A percentile compares a stretch with the other conserved stretches of the same genome.
Evolutionary conservation across 1,284 basidiomycete species (phyloP).

Genomic region (Sphagnurus paluster): DNA sequence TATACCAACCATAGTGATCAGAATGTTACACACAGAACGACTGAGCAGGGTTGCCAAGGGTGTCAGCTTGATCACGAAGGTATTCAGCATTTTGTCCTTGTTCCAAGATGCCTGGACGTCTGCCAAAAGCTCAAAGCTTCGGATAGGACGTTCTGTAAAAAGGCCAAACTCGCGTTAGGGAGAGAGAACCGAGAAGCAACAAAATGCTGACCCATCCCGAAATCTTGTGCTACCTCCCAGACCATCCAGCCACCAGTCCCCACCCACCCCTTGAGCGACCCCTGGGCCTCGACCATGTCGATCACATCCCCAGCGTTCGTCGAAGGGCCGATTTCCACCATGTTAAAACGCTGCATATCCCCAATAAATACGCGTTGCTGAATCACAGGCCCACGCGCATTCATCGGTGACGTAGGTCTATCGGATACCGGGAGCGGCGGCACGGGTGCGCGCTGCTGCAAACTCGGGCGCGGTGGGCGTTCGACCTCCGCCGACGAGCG

Average conservation of each 20-base stretch:
- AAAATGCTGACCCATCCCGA: conserved; percentile 72
- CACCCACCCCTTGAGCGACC: conserved; percentile 55
- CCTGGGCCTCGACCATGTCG: conserved; percentile 60
- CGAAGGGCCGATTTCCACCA: conserved; percentile 59
- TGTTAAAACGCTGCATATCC: conserved; percentile 71
- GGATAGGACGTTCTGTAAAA: conserved; percentile 75
- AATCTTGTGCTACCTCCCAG: conserved; percentile 79
- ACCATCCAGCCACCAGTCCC: conserved; percentile 73
- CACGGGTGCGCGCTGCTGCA: conserved; percentile 28
- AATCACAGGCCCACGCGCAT: conserved; percentile 28
- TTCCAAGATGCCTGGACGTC: conserved; percentile 84
- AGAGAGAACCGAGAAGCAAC: conserved; percentile 6
- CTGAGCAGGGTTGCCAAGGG: conserved; percentile 57
- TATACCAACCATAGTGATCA: conserved; percentile 1
- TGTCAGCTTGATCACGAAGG: conserved; percentile 75
- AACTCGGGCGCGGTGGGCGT: conserved; percentile 21
- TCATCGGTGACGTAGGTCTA: conserved; percentile 18
- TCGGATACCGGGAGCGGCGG: conserved; percentile 37
- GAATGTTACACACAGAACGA: conserved; percentile 49
- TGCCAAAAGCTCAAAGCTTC: conserved; percentile 76
- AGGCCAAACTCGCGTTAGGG: conserved; percentile 9
- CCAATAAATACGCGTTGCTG: conserved; percentile 76
- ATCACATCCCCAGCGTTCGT: conserved; percentile 71
- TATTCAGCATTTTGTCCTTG: conserved; percentile 73
- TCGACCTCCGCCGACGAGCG: conserved; percentile 30